phyloP scores from a whole-genome alignment of 176 grass and related monocot genomes.

The Phragmites australis region DNA sequence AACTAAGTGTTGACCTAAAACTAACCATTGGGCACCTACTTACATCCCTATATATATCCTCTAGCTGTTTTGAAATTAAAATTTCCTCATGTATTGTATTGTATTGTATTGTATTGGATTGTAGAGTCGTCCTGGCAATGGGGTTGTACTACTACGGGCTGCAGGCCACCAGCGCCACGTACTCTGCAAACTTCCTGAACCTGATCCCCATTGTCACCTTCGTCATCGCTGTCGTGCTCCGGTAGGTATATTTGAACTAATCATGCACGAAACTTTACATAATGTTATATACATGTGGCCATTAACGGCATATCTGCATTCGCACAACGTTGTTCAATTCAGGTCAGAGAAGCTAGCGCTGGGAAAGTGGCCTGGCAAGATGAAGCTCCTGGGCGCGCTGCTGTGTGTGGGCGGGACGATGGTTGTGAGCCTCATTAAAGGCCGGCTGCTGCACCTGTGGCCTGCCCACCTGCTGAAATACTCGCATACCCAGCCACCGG shows the following conservation, averaged over 20 bases:
- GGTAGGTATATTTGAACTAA: slow-evolving; percentile 7
- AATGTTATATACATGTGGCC: too few species aligned
- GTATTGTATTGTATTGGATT: too few species aligned
- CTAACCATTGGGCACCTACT: too few species aligned
- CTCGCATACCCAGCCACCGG: background rate
- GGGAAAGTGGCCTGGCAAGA: slow-evolving; percentile 11
- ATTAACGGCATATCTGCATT: background rate
- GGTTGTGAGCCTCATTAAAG: slow-evolving; percentile 41
- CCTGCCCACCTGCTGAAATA: slow-evolving; percentile 7
- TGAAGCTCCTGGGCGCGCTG: slow-evolving; percentile 48
- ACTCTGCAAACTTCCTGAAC: slow-evolving; percentile 46
- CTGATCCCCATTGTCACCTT: slow-evolving; percentile 55
- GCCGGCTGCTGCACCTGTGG: slow-evolving; percentile 31
- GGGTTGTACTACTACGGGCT: slow-evolving; percentile 56
- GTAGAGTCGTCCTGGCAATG: slow-evolving; percentile 38
- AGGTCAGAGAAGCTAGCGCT: slow-evolving; percentile 47
- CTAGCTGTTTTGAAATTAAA: too few species aligned
- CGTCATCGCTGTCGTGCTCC: slow-evolving; percentile 33
- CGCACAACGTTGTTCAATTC: background rate
- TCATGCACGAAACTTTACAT: background rate
- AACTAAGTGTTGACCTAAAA: too few species aligned
- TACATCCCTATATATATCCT: too few species aligned
- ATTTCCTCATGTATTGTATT: too few species aligned
- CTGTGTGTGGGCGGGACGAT: slow-evolving; percentile 46
- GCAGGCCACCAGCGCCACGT: slow-evolving; percentile 31